Evolutionary conservation across 495 filamentous ascomycete genomes (phyloP), one percentile per base, ranked within the genome.

Genomic region (Aspergillus olivimuriae): DNA sequence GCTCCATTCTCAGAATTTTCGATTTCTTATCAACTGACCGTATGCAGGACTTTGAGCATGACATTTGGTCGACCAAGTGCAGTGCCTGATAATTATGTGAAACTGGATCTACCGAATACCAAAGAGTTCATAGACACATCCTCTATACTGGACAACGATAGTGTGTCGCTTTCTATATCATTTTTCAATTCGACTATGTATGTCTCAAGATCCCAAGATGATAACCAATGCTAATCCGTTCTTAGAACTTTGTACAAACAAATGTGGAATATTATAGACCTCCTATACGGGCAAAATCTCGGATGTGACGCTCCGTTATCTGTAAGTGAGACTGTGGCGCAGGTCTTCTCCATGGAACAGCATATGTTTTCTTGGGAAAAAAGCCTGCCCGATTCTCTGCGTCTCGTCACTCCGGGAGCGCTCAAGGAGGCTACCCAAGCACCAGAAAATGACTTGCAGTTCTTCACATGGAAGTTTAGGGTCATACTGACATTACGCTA

Each of bases 41-140:
- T 21, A 34, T 15, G 4, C 34, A 70, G 69, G 30, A 69, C 59
- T 1, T 44, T 73, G 20, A 69, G 70, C 40, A 73, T 74, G 70
- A 70, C 70, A 0, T 69, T 73, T 30, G 70, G 70, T 0, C 55
- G 68, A 0, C 68, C 68, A 4, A 52, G 57, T 5, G 49, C 62
- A 1, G 71, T 72, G 4, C 63, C 68, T 6, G 60, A 63, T 7
- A 58, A 55, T 44, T 63, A 65, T 17, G 57, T 65, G 17, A 63
- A 59, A 18, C 55, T 70, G 0, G 65, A 68, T 19, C 48, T 70
- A 10, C 68, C 65, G 2, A 41, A 56, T 4, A 54, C 58, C 22
- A 45, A 56, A 18, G 53, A 54, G 11, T 52, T 59, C 21, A 48
- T 53, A 3, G 39, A 51, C 16, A 35, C 45, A 30, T 40, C 52